These are phyloP conservation scores for Ilex paraguariensis DNA, from an alignment of 305 asterid species.

Conservation along the genomic window DNA sequence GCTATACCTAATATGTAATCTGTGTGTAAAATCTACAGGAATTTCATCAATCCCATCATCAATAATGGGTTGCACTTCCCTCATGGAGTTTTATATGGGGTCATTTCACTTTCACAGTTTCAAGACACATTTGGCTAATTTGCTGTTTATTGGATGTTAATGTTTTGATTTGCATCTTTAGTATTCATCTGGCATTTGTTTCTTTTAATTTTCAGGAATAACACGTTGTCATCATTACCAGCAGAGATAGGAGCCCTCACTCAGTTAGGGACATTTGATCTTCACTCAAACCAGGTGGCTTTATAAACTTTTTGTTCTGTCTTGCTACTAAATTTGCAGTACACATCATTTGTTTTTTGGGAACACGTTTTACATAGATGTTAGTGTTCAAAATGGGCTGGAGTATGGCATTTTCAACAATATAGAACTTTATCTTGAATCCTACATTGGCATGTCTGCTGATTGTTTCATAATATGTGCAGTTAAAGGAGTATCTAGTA, in stretches of 20 bases:
- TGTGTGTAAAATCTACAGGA: constrained; percentile 45
- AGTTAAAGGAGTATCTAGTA: constrained; percentile 86
- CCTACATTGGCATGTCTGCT: not conserved
- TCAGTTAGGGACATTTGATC: constrained; percentile 84
- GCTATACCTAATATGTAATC: constrained; percentile 11
- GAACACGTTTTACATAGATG: too few species aligned
- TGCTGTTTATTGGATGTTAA: constrained; percentile 8
- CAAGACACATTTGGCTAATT: constrained; percentile 9
- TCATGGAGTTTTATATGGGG: constrained; percentile 92
- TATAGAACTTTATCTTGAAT: too few species aligned
- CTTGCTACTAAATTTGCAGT: not conserved
- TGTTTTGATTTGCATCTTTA: constrained; percentile 7
- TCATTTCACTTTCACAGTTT: constrained; percentile 24
- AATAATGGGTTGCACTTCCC: constrained; percentile 75
- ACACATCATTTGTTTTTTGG: too few species aligned
- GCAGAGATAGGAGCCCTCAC: constrained; percentile 71
- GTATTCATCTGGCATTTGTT: constrained; percentile 11
- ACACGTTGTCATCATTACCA: constrained; percentile 68
- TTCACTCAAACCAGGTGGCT: constrained; percentile 91
- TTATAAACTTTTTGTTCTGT: constrained; percentile 3
- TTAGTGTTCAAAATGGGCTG: too few species aligned
- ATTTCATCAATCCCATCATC: constrained; percentile 83
- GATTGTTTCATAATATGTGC: constrained; percentile 26
- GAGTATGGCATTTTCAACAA: too few species aligned
- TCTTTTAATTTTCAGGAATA: constrained; percentile 46